phyloP scores from a whole-genome alignment of 1,284 basidiomycete genomes.

The Rhodotorula sp. region DNA sequence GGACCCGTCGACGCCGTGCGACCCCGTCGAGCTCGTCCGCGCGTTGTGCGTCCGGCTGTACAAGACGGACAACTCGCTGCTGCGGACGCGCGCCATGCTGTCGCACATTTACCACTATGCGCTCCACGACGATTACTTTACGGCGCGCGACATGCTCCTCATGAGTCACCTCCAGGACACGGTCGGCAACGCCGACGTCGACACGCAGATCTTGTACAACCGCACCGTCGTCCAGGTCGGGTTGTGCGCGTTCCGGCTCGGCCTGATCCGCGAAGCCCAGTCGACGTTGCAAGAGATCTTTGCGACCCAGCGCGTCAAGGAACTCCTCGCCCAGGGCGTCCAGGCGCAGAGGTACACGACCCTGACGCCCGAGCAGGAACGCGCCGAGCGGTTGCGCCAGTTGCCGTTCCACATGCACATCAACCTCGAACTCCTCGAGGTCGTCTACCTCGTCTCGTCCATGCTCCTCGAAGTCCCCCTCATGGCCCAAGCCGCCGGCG shows the following conservation, averaged over 20 bases:
- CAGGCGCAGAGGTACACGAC: slow-evolving; percentile 81
- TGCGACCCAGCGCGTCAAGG: slow-evolving; percentile 89
- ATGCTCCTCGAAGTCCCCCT: slow-evolving; percentile 98
- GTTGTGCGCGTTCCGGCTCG: slow-evolving; percentile 91
- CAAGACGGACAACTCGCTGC: slow-evolving; percentile 75
- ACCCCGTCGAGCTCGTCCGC: slow-evolving; percentile 76
- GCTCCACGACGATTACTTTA: slow-evolving; percentile 93
- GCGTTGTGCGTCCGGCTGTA: slow-evolving; percentile 89
- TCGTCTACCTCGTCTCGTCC: slow-evolving; percentile 94
- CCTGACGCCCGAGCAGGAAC: slow-evolving; percentile 91
- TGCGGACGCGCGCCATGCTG: slow-evolving; percentile 94
- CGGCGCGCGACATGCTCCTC: slow-evolving; percentile 94
- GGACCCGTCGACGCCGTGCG: slow-evolving; percentile 49
- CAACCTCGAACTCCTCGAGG: slow-evolving; percentile 96
- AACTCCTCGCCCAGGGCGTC: slow-evolving; percentile 93
- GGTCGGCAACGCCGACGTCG: slow-evolving; percentile 90
- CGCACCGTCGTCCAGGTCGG: slow-evolving; percentile 96
- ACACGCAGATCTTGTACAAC: slow-evolving; percentile 97
- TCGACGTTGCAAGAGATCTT: slow-evolving; percentile 93
- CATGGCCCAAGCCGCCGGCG: slow-evolving; percentile 89
- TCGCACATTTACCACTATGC: slow-evolving; percentile 97
- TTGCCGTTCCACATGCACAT: slow-evolving; percentile 99
- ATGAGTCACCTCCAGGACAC: slow-evolving; percentile 99
- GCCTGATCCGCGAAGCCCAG: slow-evolving; percentile 92
- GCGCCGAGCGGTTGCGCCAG: slow-evolving; percentile 90